phyloP scores from a whole-genome alignment of 495 filamentous ascomycete species.

The Pyrenopolyporus hunteri region DNA sequence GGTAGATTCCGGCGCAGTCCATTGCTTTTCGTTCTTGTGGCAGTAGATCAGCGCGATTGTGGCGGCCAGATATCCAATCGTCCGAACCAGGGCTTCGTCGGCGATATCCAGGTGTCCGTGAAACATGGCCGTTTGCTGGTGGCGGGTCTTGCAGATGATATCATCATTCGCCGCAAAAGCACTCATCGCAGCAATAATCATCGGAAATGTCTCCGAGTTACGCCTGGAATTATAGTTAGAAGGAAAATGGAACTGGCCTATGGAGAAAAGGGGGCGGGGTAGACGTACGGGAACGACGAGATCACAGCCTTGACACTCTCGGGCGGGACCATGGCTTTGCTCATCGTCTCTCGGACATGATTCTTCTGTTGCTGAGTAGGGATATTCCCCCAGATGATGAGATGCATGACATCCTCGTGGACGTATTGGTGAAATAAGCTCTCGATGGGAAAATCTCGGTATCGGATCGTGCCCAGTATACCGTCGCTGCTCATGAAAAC shows the following conservation, averaged over 20 bases:
- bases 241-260: not conserved
- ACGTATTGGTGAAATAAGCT: slow-evolving; percentile 47
- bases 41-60: slow-evolving; percentile 46
- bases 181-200: slow-evolving; percentile 47
- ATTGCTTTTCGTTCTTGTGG: slow-evolving; percentile 52
- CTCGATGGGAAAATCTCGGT: slow-evolving; percentile 53
- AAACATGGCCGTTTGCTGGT: slow-evolving; percentile 49
- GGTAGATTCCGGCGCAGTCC: slow-evolving; percentile 45
- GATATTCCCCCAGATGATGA: slow-evolving; percentile 55
- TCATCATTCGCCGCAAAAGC: slow-evolving; percentile 43
- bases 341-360: slow-evolving; percentile 44
- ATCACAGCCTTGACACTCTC: slow-evolving; percentile 47
- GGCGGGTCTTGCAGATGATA: slow-evolving; percentile 45
- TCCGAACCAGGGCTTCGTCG: slow-evolving; percentile 51
- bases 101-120: slow-evolving; percentile 44
- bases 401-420: slow-evolving; percentile 51
- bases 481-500: slow-evolving; percentile 32
- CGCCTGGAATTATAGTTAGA: slow-evolving; percentile 25
- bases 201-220: slow-evolving; percentile 32
- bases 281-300: slow-evolving; percentile 37
- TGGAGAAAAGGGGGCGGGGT: not conserved
- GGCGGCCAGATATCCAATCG: slow-evolving; percentile 48
- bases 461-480: slow-evolving; percentile 41
- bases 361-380: slow-evolving; percentile 47
- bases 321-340: slow-evolving; percentile 45